Conservation (phyloP, 2,329 filamentous ascomycete species). For the Fusarium avenaceum region DNA sequence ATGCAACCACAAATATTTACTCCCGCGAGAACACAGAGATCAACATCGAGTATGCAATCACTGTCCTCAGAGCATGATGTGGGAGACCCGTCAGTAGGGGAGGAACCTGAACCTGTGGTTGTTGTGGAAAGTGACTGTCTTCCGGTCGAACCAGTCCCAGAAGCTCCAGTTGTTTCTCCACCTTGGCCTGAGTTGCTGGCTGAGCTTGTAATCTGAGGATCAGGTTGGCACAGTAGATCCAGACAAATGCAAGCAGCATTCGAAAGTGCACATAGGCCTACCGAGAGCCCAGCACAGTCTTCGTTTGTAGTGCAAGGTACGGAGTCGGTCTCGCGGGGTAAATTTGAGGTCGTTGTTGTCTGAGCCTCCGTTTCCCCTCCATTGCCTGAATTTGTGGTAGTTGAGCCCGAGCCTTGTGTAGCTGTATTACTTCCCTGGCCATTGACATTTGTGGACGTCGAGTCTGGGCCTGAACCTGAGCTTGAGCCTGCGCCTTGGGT, state of each 20-base stretch:
- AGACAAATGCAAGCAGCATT: slow-evolving; percentile 13
- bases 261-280: slow-evolving; percentile 5
- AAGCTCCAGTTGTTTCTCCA: background rate
- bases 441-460: background rate
- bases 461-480: background rate
- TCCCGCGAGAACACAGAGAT: slow-evolving; percentile 10
- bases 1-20: slow-evolving; percentile 22
- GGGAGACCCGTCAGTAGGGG: background rate
- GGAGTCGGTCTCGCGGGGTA: background rate
- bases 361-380: background rate
- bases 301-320: slow-evolving; percentile 9
- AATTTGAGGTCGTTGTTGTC: slow-evolving; percentile 3
- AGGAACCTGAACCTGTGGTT: background rate
- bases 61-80: slow-evolving; percentile 15
- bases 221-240: slow-evolving; percentile 11
- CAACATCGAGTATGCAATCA: slow-evolving; percentile 16
- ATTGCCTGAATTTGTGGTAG: background rate
- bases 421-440: background rate
- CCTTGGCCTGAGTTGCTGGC: background rate
- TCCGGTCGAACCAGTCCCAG: background rate
- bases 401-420: background rate
- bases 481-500: background rate
- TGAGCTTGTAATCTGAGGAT: background rate
- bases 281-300: slow-evolving; percentile 12
- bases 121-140: background rate